Conservation (phyloP, 371 early-diverging fungal species). For the Mortierella polycephala region DNA sequence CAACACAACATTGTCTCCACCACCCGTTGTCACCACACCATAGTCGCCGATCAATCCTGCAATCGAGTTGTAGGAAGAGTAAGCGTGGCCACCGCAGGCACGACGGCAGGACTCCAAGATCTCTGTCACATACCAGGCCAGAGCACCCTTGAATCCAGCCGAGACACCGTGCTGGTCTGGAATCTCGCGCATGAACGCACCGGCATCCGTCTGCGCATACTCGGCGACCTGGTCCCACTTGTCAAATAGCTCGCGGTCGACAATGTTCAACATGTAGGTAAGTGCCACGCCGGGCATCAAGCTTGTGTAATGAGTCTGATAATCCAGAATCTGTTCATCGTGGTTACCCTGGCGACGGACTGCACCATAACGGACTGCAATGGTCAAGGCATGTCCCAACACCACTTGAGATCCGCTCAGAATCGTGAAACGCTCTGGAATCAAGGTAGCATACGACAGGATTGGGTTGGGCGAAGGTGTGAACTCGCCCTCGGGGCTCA, state of each 20-base stretch:
- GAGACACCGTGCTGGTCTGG: slow-evolving; percentile 72
- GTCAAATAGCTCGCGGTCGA: slow-evolving; percentile 47
- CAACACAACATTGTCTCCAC: slow-evolving; percentile 77
- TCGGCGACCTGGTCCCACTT: slow-evolving; percentile 50
- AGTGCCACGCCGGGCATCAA: slow-evolving; percentile 69
- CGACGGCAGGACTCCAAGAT: slow-evolving; percentile 69
- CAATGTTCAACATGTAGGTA: slow-evolving; percentile 61
- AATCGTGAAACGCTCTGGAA: slow-evolving; percentile 71
- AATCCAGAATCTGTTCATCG: slow-evolving; percentile 78
- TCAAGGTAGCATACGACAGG: slow-evolving; percentile 72
- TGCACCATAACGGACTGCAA: slow-evolving; percentile 76
- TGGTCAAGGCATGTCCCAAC: slow-evolving; percentile 67
- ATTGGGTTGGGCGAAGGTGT: slow-evolving; percentile 66
- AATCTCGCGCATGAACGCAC: slow-evolving; percentile 62
- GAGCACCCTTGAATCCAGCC: slow-evolving; percentile 64
- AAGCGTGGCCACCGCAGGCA: slow-evolving; percentile 70
- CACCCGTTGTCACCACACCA: slow-evolving; percentile 78
- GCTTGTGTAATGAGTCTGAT: slow-evolving; percentile 69
- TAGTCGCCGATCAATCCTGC: slow-evolving; percentile 70
- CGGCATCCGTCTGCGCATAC: slow-evolving; percentile 53
- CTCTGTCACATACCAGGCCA: slow-evolving; percentile 71
- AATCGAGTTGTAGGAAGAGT: slow-evolving; percentile 75
- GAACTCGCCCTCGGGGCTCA: slow-evolving; percentile 71
- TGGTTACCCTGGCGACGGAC: slow-evolving; percentile 73
- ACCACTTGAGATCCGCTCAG: slow-evolving; percentile 54